Percentiles rank a stretch among this genome's conserved stretches.
These are phyloP conservation scores for Hamamelis virginiana DNA, from an alignment of 164 flowering plant genomes.

Conservation along the genomic window DNA sequence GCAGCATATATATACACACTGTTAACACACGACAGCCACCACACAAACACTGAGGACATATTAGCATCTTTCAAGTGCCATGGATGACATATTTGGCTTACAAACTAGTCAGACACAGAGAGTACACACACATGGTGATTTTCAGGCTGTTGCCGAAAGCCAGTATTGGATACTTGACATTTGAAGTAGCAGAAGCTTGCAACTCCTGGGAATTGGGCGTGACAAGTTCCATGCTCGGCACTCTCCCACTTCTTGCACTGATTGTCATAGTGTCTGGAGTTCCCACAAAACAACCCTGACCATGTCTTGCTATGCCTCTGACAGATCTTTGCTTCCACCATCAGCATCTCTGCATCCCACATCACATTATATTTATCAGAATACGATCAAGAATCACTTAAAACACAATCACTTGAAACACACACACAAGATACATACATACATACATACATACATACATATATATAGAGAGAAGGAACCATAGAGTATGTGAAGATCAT, in stretches of 20 bases:
- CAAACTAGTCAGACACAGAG: slow-evolving; percentile 13
- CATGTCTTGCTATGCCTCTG: slow-evolving; percentile 43
- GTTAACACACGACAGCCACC: neutral
- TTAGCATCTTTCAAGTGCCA: neutral
- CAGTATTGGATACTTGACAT: slow-evolving; percentile 12
- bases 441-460: neutral
- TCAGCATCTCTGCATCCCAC: slow-evolving; percentile 23
- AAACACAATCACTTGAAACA: neutral
- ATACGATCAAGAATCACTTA: neutral
- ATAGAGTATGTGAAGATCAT: neutral
- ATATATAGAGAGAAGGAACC: neutral
- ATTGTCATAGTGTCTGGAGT: slow-evolving; percentile 26
- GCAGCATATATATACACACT: neutral
- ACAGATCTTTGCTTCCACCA: slow-evolving; percentile 36
- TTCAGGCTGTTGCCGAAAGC: too few species aligned
- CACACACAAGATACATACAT: neutral
- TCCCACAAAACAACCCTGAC: slow-evolving; percentile 38
- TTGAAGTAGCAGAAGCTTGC: slow-evolving; percentile 59
- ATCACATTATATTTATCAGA: neutral
- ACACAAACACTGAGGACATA: neutral
- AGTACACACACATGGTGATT: neutral
- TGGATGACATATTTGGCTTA: slow-evolving; percentile 7
- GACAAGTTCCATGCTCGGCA: slow-evolving; percentile 50
- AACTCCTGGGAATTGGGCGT: slow-evolving; percentile 30
- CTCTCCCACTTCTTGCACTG: slow-evolving; percentile 50